phyloP scores from a whole-genome alignment of 108 stramenopile genomes.

The Fragilaria crotonensis region DNA sequence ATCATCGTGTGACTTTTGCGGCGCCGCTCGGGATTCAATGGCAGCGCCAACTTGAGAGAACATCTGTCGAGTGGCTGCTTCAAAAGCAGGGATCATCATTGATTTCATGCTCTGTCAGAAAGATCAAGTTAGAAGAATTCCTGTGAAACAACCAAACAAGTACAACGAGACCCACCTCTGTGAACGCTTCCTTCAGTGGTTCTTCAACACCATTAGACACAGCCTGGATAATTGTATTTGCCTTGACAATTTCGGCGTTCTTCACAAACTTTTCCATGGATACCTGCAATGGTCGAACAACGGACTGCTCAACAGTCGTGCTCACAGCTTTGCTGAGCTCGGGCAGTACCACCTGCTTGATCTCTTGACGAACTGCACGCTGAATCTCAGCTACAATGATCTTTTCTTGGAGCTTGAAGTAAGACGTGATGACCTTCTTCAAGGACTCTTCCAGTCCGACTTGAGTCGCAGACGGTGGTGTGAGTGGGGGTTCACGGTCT shows the following conservation, averaged over 20 bases:
- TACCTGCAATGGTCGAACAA: constrained; percentile 30
- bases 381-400: constrained; percentile 21
- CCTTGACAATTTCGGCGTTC: constrained; percentile 35
- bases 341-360: constrained; percentile 33
- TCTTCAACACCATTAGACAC: constrained; percentile 33
- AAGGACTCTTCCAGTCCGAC: constrained; percentile 6
- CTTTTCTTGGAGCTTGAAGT: constrained; percentile 29
- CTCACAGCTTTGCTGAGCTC: constrained; percentile 31
- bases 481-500: constrained; percentile 4
- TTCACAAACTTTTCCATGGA: constrained; percentile 41
- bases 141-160: constrained; percentile 9
- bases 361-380: constrained; percentile 32
- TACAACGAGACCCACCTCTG: constrained; percentile 10
- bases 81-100: constrained; percentile 70
- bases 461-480: constrained; percentile 3
- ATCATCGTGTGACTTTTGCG: constrained; percentile 14
- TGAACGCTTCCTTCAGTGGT: constrained; percentile 31
- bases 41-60: constrained; percentile 40
- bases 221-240: constrained; percentile 33
- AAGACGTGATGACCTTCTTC: constrained; percentile 6
- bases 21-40: constrained; percentile 29
- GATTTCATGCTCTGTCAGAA: constrained; percentile 36
- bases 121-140: constrained; percentile 13
- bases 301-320: constrained; percentile 29
- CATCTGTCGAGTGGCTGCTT: constrained; percentile 62